These are phyloP conservation scores for Neurospora tetrasperma DNA, from an alignment of 495 filamentous ascomycete genomes.

Conservation along the genomic window DNA sequence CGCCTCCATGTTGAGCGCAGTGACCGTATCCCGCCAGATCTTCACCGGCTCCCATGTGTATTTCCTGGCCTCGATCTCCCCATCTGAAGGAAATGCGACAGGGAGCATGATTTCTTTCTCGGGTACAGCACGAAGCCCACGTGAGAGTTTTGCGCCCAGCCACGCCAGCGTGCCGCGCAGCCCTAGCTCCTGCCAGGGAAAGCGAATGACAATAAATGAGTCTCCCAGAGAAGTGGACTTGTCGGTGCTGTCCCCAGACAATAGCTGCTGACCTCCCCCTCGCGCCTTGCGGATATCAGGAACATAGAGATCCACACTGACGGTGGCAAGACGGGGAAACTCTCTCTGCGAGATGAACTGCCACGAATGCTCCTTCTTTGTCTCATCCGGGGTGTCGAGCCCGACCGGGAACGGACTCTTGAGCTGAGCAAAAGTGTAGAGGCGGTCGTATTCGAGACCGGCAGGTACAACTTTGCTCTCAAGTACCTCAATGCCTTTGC, in stretches of 20 bases:
- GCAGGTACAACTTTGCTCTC: conserved; percentile 54
- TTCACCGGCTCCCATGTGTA: conserved; percentile 55
- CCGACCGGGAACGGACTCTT: conserved; percentile 41
- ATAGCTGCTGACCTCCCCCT: conserved; percentile 6
- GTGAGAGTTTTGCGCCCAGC: conserved; percentile 33
- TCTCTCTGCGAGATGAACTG: conserved; percentile 70
- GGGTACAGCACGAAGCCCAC: conserved; percentile 32
- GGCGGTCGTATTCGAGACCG: conserved; percentile 74
- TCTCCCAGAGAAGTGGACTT: conserved; percentile 27
- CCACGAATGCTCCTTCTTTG: conserved; percentile 51
- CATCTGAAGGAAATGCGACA: conserved; percentile 46
- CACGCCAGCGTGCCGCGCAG: conserved; percentile 29
- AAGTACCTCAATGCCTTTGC: conserved; percentile 65
- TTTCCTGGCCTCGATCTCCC: conserved; percentile 39
- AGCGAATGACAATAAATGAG: conserved; percentile 48
- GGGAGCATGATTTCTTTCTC: conserved; percentile 54
- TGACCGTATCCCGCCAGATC: conserved; percentile 70
- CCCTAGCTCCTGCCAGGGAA: conserved; percentile 44
- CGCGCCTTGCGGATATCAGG: conserved; percentile 50
- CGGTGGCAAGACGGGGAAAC: conserved; percentile 59
- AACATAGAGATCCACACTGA: conserved; percentile 70
- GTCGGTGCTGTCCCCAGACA: conserved; percentile 16
- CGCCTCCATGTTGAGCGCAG: conserved; percentile 49
- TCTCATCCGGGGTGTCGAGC: conserved; percentile 25
- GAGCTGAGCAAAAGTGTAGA: conserved; percentile 72